Percentiles rank a stretch among this genome's conserved stretches.
phyloP scores from a whole-genome alignment of 331 rosid species.

The Quercus phellos region DNA sequence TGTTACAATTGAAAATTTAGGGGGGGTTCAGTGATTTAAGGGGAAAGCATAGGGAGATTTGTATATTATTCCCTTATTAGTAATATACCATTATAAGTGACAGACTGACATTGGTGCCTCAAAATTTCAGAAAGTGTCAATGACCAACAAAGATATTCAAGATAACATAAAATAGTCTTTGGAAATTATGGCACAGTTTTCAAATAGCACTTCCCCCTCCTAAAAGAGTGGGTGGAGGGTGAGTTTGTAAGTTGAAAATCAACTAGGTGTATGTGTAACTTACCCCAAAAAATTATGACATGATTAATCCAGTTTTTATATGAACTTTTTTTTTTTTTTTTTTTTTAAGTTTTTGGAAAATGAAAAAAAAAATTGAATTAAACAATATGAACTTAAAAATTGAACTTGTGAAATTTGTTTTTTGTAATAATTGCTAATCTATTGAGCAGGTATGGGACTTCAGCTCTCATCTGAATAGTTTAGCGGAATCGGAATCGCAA shows the following conservation, averaged over 20 bases:
- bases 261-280: too few species aligned
- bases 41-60: too few species aligned
- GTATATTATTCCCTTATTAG: too few species aligned
- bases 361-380: too few species aligned
- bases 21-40: too few species aligned
- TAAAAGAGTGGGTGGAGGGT: too few species aligned
- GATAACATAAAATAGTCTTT: background rate
- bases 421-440: background rate
- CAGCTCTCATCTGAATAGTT: constrained; percentile 68
- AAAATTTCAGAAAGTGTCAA: background rate
- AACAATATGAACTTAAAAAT: background rate
- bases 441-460: constrained; percentile 80
- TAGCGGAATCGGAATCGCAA: constrained; percentile 69
- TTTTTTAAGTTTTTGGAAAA: too few species aligned
- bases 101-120: background rate
- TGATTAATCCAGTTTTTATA: background rate
- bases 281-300: background rate
- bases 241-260: too few species aligned
- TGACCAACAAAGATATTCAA: background rate
- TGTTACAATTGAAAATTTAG: too few species aligned
- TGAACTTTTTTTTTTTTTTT: too few species aligned
- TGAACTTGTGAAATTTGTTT: background rate
- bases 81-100: background rate
- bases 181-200: background rate
- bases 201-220: too few species aligned